Evolutionary conservation across 1,284 basidiomycete species (phyloP).

Genomic region (Cutaneotrichosporon sp.): DNA sequence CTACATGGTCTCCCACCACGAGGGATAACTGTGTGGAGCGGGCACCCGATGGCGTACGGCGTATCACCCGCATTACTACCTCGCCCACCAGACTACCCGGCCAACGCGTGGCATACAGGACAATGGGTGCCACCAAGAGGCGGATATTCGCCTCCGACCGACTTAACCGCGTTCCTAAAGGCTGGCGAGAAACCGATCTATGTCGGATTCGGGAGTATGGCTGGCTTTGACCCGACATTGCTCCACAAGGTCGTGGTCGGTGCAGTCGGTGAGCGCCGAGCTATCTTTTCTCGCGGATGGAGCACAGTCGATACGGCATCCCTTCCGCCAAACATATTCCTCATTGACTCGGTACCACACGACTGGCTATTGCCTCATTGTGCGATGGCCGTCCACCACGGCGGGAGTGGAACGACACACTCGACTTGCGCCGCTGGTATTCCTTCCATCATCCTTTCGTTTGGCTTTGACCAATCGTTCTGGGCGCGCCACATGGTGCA

Average conservation of each 20-base stretch:
- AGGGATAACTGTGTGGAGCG: not conserved
- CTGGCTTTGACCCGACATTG: not conserved
- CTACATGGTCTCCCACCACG: not conserved
- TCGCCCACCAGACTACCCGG: not conserved
- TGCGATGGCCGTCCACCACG: slow-evolving; percentile 6
- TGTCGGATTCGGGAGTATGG: slow-evolving; percentile 11
- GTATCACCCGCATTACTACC: slow-evolving; percentile 7
- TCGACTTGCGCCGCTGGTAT: not conserved
- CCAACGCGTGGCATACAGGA: slow-evolving; percentile 1
- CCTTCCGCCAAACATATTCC: slow-evolving; percentile 1
- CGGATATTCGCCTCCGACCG: not conserved
- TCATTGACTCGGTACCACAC: not conserved
- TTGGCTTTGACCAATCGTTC: slow-evolving; percentile 2
- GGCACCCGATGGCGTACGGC: slow-evolving; percentile 7
- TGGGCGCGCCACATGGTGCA: slow-evolving; percentile 2
- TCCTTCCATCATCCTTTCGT: not conserved
- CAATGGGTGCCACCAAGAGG: not conserved
- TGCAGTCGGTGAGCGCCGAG: not conserved
- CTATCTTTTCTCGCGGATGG: slow-evolving; percentile 4
- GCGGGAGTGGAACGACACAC: slow-evolving; percentile 4
- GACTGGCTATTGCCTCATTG: slow-evolving; percentile 1
- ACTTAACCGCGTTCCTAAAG: not conserved
- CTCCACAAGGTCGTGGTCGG: not conserved
- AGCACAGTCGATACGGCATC: not conserved
- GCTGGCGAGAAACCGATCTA: slow-evolving; percentile 1